Evolutionary conservation across 441 rosid genomes (phyloP), one percentile per base, ranked within the genome.

Genomic region (Cnidoscolus chayamansa): DNA sequence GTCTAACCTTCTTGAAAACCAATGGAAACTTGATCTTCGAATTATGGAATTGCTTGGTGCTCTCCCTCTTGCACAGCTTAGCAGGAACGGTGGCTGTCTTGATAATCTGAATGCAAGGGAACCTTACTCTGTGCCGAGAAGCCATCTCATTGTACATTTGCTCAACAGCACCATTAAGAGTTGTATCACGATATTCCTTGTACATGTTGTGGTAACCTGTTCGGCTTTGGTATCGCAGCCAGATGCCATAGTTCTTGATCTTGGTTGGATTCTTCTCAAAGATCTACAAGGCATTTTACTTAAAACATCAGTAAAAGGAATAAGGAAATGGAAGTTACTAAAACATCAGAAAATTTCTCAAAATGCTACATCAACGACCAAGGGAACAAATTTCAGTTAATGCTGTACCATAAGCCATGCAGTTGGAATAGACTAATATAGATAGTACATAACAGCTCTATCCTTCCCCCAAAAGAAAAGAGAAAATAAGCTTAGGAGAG

Each of bases 101-200:
- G 63, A 84, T 84, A 0, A 84, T 79, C 66, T 84, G 87, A 47
- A 84, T 84, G 74, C 87, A 84, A 0, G 83, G 87, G 57, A 50
- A 78, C 85, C 87, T 81, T 4, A 84, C 87, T 32, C 87, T 74
- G 78, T 81, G 87, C 2, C 87, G 81, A 74, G 87, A 84, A 37
- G 85, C 87, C 87, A 84, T 84, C 79, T 81, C 85, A 35, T 72
- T 78, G 76, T 84, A 84, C 87, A 84, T 84, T 25, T 84, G 85
- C 15, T 81, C 87, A 0, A 81, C 83, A 4, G 72, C 83, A 35
- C 87, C 87, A 37, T 84, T 81, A 0, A 84, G 76, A 8, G 87
- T 84, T 1, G 83, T 81, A 64, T 84, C 87, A 0, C 87, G 67
- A 63, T 71, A 84, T 49, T 81, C 87, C 78, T 84, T 84, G 84